Percentiles rank a stretch among this genome's conserved stretches.
Conservation (phyloP, 1,284 basidiomycete species). For the Ceratobasidium sp. region DNA sequence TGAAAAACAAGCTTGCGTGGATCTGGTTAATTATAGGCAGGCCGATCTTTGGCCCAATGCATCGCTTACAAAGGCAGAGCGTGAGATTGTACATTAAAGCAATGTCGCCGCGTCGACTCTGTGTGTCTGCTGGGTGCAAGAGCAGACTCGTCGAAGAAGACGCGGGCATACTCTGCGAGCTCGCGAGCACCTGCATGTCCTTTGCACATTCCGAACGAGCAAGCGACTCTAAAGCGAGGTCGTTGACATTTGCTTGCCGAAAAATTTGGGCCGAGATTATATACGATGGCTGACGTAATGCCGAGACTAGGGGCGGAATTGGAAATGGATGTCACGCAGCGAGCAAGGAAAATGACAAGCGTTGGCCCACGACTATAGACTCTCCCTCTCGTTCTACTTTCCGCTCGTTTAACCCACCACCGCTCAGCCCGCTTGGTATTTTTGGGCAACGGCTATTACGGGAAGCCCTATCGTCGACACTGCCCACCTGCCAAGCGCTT, state of each 20-base stretch:
- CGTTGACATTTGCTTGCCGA: conserved; percentile 28
- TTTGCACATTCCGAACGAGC: conserved; percentile 17
- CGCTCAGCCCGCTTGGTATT: conserved; percentile 9
- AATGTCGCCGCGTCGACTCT: conserved; percentile 43
- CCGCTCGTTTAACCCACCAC: conserved; percentile 13
- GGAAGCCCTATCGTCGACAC: conserved; percentile 13
- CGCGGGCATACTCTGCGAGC: conserved; percentile 32
- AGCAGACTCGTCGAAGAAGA: conserved; percentile 17
- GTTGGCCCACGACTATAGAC: background rate
- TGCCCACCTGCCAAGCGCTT: background rate
- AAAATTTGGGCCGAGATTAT: conserved; percentile 26
- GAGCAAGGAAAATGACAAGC: conserved; percentile 6
- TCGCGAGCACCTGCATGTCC: conserved; percentile 39
- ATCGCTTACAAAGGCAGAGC: background rate
- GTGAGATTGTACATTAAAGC: conserved; percentile 6
- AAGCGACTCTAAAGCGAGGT: conserved; percentile 46
- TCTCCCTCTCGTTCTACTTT: background rate
- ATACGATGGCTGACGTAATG: conserved; percentile 3
- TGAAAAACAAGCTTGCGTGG: conserved; percentile 8
- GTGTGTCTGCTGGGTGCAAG: background rate
- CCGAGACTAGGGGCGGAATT: background rate
- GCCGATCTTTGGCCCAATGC: background rate
- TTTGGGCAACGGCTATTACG: background rate
- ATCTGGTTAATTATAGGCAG: conserved; percentile 1
- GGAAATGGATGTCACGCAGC: background rate